Conservation (phyloP, 495 filamentous ascomycete genomes). For the Penicillium flavigenum region DNA sequence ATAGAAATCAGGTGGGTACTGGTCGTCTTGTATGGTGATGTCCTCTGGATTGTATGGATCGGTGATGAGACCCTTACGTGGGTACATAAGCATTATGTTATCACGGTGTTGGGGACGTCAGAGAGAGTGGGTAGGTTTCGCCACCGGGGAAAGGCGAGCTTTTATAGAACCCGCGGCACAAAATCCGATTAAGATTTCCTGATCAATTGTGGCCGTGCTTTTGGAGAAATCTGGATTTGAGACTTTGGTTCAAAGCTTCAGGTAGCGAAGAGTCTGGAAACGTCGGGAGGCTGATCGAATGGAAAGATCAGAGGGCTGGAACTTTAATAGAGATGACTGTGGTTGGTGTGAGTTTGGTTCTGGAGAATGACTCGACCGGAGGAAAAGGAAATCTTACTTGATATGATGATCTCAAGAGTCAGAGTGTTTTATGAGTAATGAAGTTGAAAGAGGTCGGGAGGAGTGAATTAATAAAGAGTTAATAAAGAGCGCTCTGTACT, state of each 20-base stretch:
- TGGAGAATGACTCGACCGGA: slow-evolving; percentile 25
- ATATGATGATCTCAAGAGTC: slow-evolving; percentile 16
- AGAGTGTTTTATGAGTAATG: slow-evolving; percentile 24
- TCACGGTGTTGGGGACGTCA: slow-evolving; percentile 37
- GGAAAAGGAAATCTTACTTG: slow-evolving; percentile 16
- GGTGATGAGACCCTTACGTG: slow-evolving; percentile 53
- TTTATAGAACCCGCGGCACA: slow-evolving; percentile 35
- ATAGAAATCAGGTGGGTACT: slow-evolving; percentile 36
- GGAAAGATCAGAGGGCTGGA: slow-evolving; percentile 15
- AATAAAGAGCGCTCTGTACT: slow-evolving; percentile 16
- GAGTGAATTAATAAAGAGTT: slow-evolving; percentile 24
- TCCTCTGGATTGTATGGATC: slow-evolving; percentile 41
- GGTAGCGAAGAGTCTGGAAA: slow-evolving; percentile 39
- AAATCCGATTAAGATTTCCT: slow-evolving; percentile 31
- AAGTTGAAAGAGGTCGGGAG: slow-evolving; percentile 8
- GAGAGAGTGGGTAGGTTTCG: slow-evolving; percentile 30
- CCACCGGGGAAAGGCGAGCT: slow-evolving; percentile 36
- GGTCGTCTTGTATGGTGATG: slow-evolving; percentile 50
- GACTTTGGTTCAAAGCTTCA: slow-evolving; percentile 15
- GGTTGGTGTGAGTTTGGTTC: slow-evolving; percentile 22
- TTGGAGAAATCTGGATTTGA: slow-evolving; percentile 6
- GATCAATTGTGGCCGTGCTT: slow-evolving; percentile 20
- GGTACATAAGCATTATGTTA: slow-evolving; percentile 49
- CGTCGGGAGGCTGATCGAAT: slow-evolving; percentile 31
- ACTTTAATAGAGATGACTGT: slow-evolving; percentile 19